Conservation (phyloP, 495 filamentous ascomycete species). For the Parathielavia appendiculata region DNA sequence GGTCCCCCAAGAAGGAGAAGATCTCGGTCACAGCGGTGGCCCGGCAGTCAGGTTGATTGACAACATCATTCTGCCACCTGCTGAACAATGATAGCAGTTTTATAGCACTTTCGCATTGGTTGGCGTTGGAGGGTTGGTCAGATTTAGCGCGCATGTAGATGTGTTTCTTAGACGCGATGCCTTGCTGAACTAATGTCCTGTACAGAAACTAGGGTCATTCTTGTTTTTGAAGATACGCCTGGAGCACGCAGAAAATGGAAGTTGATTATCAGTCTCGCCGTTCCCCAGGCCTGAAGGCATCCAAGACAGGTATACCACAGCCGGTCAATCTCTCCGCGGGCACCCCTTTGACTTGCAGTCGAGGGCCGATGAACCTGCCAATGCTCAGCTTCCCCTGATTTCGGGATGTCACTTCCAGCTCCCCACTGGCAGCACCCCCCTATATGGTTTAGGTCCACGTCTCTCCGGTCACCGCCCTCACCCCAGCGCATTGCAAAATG, state of each 20-base stretch:
- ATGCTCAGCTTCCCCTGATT: no score
- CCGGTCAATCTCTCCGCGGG: no score
- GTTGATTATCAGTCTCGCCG: background rate
- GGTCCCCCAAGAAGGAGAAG: slow-evolving; percentile 59
- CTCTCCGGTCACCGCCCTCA: no score
- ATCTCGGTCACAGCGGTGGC: slow-evolving; percentile 63
- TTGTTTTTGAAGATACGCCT: background rate
- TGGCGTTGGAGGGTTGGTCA: slow-evolving; percentile 1
- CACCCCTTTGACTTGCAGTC: no score
- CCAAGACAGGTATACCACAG: no score
- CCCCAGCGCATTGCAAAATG: background rate
- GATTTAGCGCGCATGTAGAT: slow-evolving; percentile 5
- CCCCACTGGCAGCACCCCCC: no score
- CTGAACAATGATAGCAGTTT: background rate
- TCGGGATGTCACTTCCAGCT: no score
- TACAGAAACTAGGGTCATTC: background rate
- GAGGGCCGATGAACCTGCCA: no score
- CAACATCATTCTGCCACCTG: slow-evolving; percentile 71
- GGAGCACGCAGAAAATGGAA: background rate
- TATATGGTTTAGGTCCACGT: no score
- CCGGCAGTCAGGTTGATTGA: slow-evolving; percentile 82
- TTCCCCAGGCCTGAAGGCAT: no score
- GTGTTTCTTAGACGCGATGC: background rate
- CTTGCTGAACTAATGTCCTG: background rate
- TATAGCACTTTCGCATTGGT: background rate